Evolutionary conservation across 2,329 filamentous ascomycete genomes (phyloP), one percentile per base, ranked within the genome.

Genomic region (Penicillium sp.): DNA sequence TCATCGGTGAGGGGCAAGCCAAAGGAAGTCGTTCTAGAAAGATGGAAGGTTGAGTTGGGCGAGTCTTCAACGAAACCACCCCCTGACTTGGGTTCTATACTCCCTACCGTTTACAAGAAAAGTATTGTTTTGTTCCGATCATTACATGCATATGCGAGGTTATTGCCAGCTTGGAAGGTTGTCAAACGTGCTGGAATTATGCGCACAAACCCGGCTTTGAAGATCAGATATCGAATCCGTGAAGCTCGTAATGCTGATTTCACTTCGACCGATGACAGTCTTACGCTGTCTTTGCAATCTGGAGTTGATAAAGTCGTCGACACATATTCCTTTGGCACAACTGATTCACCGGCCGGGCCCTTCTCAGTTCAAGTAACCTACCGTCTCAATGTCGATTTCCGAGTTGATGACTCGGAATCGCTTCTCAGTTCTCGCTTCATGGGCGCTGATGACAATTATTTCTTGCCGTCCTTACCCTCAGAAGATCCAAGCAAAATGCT

Each of bases 41-140:
- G 93, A 64, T 99, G 94, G 94, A 87, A 81, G 57, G 83, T 99
- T 61, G 88, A 94, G 68, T 79, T 97, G 56, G 89, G 89, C 68
- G 83, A 84, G 63, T 75, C 76, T 57, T 72, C 79, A 57, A 69
- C 78, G 69, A 69, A 80, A 83, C 68, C 90, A 56, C 65, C 78
- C 5, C 65, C 77, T 40, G 81, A 85, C 58, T 71, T 85, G 52
- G 79, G 74, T 53, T 78, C 83, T 47, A 78, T 83, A 30, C 77
- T 97, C 52, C 91, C 94, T 14, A 93, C 90, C 52, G 86, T 96
- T 58, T 99, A 99, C 81, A 99, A 99, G 77, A 94, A 96, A 75
- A 91, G 90, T 65, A 96, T 99, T 62, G 89, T 97, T 63, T 85
- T 97, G 65, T 97, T 97, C 74, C 84, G 94, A 59, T 91, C 91